A percentile compares a stretch with the other conserved stretches of the same genome.
Evolutionary conservation across 192 early-diverging fungal species (phyloP).

Genomic region (Ambispora gerdemannii): DNA sequence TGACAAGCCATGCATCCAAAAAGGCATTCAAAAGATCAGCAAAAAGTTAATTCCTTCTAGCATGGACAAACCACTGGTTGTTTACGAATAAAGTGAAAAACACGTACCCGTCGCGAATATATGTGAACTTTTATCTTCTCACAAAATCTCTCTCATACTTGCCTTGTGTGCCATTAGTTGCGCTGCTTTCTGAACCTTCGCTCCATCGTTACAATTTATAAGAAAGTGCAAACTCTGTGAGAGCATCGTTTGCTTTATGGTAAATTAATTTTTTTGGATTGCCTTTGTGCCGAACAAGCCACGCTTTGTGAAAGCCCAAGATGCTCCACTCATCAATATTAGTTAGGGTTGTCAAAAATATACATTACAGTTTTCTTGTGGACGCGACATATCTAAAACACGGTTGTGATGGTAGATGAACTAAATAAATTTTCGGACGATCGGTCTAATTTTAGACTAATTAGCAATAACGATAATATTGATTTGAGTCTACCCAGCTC

Average conservation of each 20-base stretch:
- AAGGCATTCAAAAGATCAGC: slow-evolving; percentile 23
- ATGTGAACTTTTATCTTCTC: neutral
- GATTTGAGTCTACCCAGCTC: no score
- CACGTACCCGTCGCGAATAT: neutral
- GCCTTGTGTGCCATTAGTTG: slow-evolving; percentile 17
- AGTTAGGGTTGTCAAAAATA: no score
- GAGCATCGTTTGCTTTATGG: slow-evolving; percentile 18
- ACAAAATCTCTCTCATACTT: neutral
- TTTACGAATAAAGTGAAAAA: slow-evolving; percentile 7
- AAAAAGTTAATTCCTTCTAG: slow-evolving; percentile 19
- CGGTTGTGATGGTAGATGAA: no score
- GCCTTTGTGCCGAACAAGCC: slow-evolving; percentile 5
- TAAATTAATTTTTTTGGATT: slow-evolving; percentile 16
- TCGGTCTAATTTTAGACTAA: no score
- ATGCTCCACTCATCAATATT: slow-evolving; percentile 14
- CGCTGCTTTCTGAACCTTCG: slow-evolving; percentile 11
- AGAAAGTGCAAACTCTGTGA: slow-evolving; percentile 7
- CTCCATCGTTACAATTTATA: slow-evolving; percentile 10
- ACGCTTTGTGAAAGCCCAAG: slow-evolving; percentile 12
- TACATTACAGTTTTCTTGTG: no score
- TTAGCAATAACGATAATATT: no score
- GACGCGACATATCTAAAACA: no score
- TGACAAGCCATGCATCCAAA: slow-evolving; percentile 27
- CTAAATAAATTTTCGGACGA: no score
- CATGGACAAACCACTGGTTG: slow-evolving; percentile 15